Conservation (phyloP, 1,284 basidiomycete species). For the Cystobasidiaceae sp. region DNA sequence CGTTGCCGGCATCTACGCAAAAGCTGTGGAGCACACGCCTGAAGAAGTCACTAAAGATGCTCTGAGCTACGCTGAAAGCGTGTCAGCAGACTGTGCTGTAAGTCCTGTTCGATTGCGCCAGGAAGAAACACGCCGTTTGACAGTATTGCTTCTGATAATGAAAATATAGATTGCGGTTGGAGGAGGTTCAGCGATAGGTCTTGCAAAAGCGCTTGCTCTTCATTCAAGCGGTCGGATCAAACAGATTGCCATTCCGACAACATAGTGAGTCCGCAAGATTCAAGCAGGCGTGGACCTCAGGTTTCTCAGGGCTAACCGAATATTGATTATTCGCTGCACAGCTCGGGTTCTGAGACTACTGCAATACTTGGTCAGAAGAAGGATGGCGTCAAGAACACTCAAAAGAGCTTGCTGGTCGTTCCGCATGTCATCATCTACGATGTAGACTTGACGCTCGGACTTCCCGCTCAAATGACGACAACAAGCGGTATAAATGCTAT, state of each 20-base stretch:
- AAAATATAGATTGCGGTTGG: slow-evolving; percentile 46
- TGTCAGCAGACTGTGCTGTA: slow-evolving; percentile 50
- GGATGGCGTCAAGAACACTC: slow-evolving; percentile 49
- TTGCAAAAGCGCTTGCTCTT: slow-evolving; percentile 52
- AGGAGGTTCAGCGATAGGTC: slow-evolving; percentile 51
- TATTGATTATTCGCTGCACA: slow-evolving; percentile 12
- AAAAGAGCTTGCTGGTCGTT: slow-evolving; percentile 46
- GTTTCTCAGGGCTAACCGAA: background rate
- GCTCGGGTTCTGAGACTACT: slow-evolving; percentile 51
- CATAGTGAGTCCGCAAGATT: slow-evolving; percentile 42
- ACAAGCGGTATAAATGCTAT: slow-evolving; percentile 53
- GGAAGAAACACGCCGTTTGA: background rate
- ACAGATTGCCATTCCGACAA: slow-evolving; percentile 53
- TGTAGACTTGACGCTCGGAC: slow-evolving; percentile 50
- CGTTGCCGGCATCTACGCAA: slow-evolving; percentile 38
- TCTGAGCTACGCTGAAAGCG: slow-evolving; percentile 43
- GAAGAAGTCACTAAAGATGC: slow-evolving; percentile 50
- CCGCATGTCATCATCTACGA: slow-evolving; percentile 53
- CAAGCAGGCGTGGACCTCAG: background rate
- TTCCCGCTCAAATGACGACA: slow-evolving; percentile 49
- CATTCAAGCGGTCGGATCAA: slow-evolving; percentile 45
- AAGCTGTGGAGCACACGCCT: slow-evolving; percentile 53
- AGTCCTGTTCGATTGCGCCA: slow-evolving; percentile 1
- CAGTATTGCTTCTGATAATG: background rate
- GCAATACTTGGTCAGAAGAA: slow-evolving; percentile 52